Evolutionary conservation across 179 eudicot species (phyloP).

Genomic region (Gypsophila paniculata): DNA sequence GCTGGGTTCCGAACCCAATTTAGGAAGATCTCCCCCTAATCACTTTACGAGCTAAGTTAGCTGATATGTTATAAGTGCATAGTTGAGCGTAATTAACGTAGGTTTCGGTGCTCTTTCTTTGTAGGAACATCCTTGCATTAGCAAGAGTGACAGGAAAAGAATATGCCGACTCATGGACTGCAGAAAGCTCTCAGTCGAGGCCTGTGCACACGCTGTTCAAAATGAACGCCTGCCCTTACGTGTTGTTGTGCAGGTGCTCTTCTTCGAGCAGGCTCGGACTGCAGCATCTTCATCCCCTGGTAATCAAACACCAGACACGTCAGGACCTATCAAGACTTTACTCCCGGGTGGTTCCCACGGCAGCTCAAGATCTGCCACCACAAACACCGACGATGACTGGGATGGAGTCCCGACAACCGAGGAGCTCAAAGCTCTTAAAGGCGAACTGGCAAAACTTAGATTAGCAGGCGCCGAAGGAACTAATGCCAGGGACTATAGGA

Average conservation of each 20-base stretch:
- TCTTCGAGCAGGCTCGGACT: slow-evolving; percentile 71
- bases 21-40: no score
- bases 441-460: slow-evolving; percentile 51
- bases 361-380: slow-evolving; percentile 77
- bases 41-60: no score
- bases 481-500: slow-evolving; percentile 22
- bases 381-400: slow-evolving; percentile 90
- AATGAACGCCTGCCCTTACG: slow-evolving; percentile 81
- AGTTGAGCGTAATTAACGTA: no score
- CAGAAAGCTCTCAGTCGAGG: slow-evolving; percentile 70
- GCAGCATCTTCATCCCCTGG: slow-evolving; percentile 39
- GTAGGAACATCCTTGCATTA: slow-evolving; percentile 72
- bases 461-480: slow-evolving; percentile 31
- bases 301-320: slow-evolving; percentile 41
- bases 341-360: slow-evolving; percentile 65
- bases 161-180: slow-evolving; percentile 85
- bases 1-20: no score
- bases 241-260: slow-evolving; percentile 80
- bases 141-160: slow-evolving; percentile 69
- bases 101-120: background rate
- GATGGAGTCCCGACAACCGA: slow-evolving; percentile 61
- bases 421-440: slow-evolving; percentile 69
- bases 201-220: slow-evolving; percentile 75
- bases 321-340: slow-evolving; percentile 33
- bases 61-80: no score